Conservation (phyloP, 345 rosid species). For the Anacardium occidentale region DNA sequence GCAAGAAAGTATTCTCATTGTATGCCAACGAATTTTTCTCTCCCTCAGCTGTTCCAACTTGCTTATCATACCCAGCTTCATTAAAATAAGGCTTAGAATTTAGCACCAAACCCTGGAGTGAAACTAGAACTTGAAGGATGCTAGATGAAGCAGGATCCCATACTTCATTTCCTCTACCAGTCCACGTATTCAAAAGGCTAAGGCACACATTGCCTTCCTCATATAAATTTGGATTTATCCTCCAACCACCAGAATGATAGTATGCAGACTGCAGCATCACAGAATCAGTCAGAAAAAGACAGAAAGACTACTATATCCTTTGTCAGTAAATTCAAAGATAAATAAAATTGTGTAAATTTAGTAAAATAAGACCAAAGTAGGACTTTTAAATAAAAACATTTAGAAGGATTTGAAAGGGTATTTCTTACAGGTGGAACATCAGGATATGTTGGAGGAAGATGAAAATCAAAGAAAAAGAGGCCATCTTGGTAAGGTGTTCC, state of each 20-base stretch:
- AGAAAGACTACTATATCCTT: not conserved
- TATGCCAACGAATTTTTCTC: constrained; percentile 91
- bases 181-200: constrained; percentile 97
- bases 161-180: constrained; percentile 93
- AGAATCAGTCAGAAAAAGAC: constrained; percentile 18
- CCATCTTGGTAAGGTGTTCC: constrained; percentile 99
- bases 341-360: not conserved
- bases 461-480: constrained; percentile 94
- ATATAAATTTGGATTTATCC: constrained; percentile 89
- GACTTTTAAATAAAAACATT: constrained; percentile 4
- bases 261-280: constrained; percentile 70
- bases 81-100: constrained; percentile 97
- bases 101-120: constrained; percentile 94
- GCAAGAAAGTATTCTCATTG: constrained; percentile 88
- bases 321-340: not conserved
- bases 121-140: constrained; percentile 97
- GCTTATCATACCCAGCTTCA: constrained; percentile 97
- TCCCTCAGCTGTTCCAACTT: constrained; percentile 93
- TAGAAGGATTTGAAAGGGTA: constrained; percentile 9
- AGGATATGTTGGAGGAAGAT: constrained; percentile 86
- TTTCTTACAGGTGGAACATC: constrained; percentile 79
- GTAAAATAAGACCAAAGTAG: not conserved
- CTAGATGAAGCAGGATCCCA: constrained; percentile 94
- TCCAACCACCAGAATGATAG: constrained; percentile 98
- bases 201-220: constrained; percentile 99